phyloP scores from a whole-genome alignment of 208 protist genomes.

The Trypanosoma boissoni region DNA sequence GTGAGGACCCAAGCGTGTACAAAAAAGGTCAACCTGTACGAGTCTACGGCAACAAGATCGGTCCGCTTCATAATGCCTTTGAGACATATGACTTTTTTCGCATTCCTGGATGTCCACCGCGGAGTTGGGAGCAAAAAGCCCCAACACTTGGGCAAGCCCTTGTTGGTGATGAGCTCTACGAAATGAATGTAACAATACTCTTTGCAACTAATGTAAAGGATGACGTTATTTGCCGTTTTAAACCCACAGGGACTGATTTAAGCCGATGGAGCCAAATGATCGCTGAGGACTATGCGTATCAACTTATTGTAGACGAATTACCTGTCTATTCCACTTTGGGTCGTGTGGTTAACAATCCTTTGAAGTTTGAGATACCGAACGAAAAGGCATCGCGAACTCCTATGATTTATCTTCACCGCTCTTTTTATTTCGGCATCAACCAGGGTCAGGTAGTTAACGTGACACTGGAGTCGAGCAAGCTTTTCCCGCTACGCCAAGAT shows the following conservation, averaged over 20 bases:
- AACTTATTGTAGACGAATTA: constrained; percentile 60
- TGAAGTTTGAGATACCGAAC: neutral
- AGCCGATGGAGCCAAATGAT: constrained; percentile 28
- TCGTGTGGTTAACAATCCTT: neutral
- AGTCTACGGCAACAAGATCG: constrained; percentile 93
- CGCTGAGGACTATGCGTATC: constrained; percentile 40
- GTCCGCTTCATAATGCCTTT: constrained; percentile 92
- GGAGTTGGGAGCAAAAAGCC: constrained; percentile 13
- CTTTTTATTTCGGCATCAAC: constrained; percentile 76
- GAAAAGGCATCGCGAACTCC: constrained; percentile 1
- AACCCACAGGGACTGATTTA: constrained; percentile 11
- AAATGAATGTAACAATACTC: constrained; percentile 40
- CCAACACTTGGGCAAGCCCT: constrained; percentile 82
- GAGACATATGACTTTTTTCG: constrained; percentile 93
- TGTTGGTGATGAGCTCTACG: constrained; percentile 52
- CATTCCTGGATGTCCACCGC: constrained; percentile 70
- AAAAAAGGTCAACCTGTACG: constrained; percentile 40
- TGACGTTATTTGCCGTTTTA: constrained; percentile 40
- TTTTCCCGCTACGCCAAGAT: constrained; percentile 16
- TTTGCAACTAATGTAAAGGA: constrained; percentile 31
- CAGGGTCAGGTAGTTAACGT: constrained; percentile 59
- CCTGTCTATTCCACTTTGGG: constrained; percentile 52
- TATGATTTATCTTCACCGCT: constrained; percentile 87
- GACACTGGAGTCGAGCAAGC: constrained; percentile 43
- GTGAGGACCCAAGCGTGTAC: constrained; percentile 42